phyloP scores from a whole-genome alignment of 768 basidiomycete genomes.

The Vishniacozyma victoriae region DNA sequence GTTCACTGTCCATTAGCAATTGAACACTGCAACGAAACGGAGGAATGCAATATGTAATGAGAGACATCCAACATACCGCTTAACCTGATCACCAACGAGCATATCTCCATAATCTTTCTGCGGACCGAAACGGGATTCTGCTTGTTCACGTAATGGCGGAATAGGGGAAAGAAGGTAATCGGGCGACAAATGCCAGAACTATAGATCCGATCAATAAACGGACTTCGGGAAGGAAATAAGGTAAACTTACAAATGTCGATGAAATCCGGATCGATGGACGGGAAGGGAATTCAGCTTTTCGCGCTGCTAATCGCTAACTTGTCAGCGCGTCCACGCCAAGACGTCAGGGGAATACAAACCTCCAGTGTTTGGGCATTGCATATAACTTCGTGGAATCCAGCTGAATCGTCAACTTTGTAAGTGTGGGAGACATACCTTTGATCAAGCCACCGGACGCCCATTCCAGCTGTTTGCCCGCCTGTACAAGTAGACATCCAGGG shows the following conservation, averaged over 20 bases:
- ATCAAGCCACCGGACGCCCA: conserved; percentile 67
- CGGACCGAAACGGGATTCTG: conserved; percentile 49
- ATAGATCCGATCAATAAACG: background rate
- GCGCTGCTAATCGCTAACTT: conserved; percentile 60
- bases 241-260: conserved; percentile 62
- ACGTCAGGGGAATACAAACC: conserved; percentile 49
- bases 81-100: conserved; percentile 85
- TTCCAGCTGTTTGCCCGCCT: conserved; percentile 93
- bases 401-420: conserved; percentile 40
- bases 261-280: conserved; percentile 93
- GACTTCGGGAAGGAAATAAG: too few species aligned
- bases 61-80: conserved; percentile 42
- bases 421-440: conserved; percentile 49
- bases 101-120: conserved; percentile 61
- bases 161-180: conserved; percentile 72
- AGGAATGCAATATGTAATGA: background rate
- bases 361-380: conserved; percentile 72
- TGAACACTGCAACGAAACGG: background rate
- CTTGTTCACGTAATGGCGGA: conserved; percentile 53
- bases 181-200: conserved; percentile 86
- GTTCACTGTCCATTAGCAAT: conserved; percentile 22
- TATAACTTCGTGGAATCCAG: conserved; percentile 91
- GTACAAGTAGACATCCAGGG: conserved; percentile 74
- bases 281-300: conserved; percentile 57
- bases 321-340: background rate